phyloP scores from a whole-genome alignment of 192 early-diverging fungal species.

The Entophlyctis luteolus region DNA sequence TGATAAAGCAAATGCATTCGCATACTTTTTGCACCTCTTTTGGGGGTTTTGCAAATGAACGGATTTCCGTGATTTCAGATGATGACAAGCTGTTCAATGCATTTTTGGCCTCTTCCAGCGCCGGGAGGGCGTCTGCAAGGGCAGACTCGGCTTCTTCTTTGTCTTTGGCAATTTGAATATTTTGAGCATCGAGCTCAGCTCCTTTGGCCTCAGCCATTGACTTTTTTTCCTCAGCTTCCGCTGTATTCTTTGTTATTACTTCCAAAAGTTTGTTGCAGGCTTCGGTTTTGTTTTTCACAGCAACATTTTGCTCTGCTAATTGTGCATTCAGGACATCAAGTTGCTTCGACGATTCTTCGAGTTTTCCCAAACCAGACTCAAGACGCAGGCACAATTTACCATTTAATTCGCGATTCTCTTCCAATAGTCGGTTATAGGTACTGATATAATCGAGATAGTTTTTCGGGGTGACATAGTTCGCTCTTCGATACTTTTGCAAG shows the following conservation, averaged over 20 bases:
- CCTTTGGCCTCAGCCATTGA: conserved; percentile 57
- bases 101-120: conserved; percentile 53
- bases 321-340: conserved; percentile 57
- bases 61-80: conserved; percentile 59
- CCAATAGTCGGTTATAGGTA: conserved; percentile 54
- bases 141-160: conserved; percentile 65
- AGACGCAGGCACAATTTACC: conserved; percentile 50
- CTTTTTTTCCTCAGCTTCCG: conserved; percentile 60
- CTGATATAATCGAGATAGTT: conserved; percentile 62
- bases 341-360: conserved; percentile 57
- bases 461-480: conserved; percentile 61
- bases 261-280: conserved; percentile 62
- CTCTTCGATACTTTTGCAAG: conserved; percentile 55
- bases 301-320: conserved; percentile 60
- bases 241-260: conserved; percentile 58
- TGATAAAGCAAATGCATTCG: conserved; percentile 62
- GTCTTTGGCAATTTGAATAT: conserved; percentile 61
- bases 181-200: conserved; percentile 50
- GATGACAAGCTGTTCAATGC: conserved; percentile 55
- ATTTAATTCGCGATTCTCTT: conserved; percentile 55
- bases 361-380: conserved; percentile 55
- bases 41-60: conserved; percentile 60
- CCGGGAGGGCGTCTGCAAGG: conserved; percentile 56
- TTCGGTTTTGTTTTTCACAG: conserved; percentile 59
- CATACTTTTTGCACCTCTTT: conserved; percentile 65